Evolutionary conservation across 1,284 basidiomycete genomes (phyloP).

Genomic region (Trametes pubescens): DNA sequence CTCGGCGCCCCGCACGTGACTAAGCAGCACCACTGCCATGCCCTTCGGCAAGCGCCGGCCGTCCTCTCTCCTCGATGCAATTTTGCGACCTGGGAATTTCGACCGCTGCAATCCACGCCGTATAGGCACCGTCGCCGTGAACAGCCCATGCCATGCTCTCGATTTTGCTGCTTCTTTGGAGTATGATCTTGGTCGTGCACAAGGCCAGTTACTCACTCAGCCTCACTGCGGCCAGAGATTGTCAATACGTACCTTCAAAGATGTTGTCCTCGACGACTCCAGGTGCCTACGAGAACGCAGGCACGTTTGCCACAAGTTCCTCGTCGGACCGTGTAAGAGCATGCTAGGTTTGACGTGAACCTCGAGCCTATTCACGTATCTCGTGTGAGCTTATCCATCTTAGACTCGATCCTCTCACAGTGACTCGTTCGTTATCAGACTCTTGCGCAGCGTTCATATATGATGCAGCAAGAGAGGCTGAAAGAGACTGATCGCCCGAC

Average conservation of each 20-base stretch:
- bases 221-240: too few relatives aligned
- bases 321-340: background rate
- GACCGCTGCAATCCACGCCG: background rate
- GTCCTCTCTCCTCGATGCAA: conserved; percentile 3
- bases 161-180: too few relatives aligned
- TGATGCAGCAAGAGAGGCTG: background rate
- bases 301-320: background rate
- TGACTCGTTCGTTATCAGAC: conserved; percentile 10
- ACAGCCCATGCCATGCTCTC: too few relatives aligned
- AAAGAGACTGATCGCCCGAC: background rate
- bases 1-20: conserved; percentile 36
- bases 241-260: too few relatives aligned
- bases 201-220: too few relatives aligned
- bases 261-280: too few relatives aligned
- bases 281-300: background rate
- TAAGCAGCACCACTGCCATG: conserved; percentile 1
- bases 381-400: background rate
- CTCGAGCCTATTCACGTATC: background rate
- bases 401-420: background rate
- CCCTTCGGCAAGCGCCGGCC: conserved; percentile 18
- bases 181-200: too few relatives aligned
- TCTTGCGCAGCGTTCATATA: background rate
- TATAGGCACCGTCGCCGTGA: background rate
- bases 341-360: background rate
- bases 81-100: background rate